Evolutionary conservation across 805 yeast species (phyloP), one percentile per base, ranked within the genome.

Genomic region (Wickerhamomyces queroliae): DNA sequence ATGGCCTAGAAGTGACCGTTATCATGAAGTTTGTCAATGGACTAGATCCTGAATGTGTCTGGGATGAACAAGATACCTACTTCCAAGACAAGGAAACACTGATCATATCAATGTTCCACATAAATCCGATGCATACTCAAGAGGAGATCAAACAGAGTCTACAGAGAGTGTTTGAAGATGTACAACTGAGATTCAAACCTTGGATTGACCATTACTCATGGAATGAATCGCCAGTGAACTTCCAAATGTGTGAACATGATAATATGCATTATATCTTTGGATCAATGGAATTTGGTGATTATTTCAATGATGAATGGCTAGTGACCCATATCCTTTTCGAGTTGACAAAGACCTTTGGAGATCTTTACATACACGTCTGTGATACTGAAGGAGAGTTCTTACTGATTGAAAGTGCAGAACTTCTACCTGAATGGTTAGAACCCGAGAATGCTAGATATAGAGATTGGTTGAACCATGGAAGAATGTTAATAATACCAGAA

Each of bases 331-430:
- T 77, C 1, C 49, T 78, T 6, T 59, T 56, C 42, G 54, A 63
- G 4, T 60, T 74, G 38, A 60, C 72, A 5, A 46, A 25, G 19
- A 45, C 58, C 2, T 44, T 47, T 39, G 59, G 47, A 37, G 69
- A 66, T 40, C 38, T 74, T 3, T 74, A 61, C 49, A 63, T 76
- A 5, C 73, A 68, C 29, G 44, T 64, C 2, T 61, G 64, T 42
- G 86, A 79, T 48, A 66, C 69, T 2, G 82, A 75, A 34, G 76
- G 80, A 7, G 87, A 81, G 42, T 70, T 73, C 34, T 37, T 79
- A 9, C 51, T 80, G 33, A 65, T 73, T 8, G 80, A 76, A 43
- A 66, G 72, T 1, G 62, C 70, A 27, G 72, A 76, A 4, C 40
- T 46, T 2, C 42, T 77, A 2, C 78, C 80, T 0, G 59, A 60